These are phyloP conservation scores for Fusarium cyanostomum DNA, from an alignment of 2,329 filamentous ascomycete species.

Conservation along the genomic window DNA sequence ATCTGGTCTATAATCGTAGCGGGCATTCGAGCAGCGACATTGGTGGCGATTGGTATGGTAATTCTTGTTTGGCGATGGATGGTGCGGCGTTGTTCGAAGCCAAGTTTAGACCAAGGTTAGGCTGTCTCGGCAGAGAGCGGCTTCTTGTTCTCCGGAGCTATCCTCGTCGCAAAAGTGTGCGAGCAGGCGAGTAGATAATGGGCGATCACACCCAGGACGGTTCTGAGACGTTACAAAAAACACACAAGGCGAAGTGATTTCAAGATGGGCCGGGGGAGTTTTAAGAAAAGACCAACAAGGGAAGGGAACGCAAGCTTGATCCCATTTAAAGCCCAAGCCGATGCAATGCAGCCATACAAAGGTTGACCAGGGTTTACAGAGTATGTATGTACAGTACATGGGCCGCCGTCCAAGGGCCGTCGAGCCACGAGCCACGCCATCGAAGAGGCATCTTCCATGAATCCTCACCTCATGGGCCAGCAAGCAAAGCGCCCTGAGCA, in stretches of 20 bases:
- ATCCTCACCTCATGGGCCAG: slow-evolving; percentile 17
- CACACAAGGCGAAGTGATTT: slow-evolving; percentile 19
- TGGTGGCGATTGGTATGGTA: slow-evolving; percentile 34
- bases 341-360: slow-evolving; percentile 32
- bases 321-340: slow-evolving; percentile 27
- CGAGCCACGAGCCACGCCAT: slow-evolving; percentile 37
- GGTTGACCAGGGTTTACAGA: slow-evolving; percentile 10
- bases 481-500: slow-evolving; percentile 34
- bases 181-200: slow-evolving; percentile 4
- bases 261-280: slow-evolving; percentile 32
- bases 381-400: too few species aligned
- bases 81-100: slow-evolving; percentile 12
- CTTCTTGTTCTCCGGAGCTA: slow-evolving; percentile 26
- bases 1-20: slow-evolving; percentile 33
- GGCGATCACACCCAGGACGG: slow-evolving; percentile 34
- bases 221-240: slow-evolving; percentile 33
- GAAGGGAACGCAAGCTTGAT: slow-evolving; percentile 23
- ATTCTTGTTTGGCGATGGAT: slow-evolving; percentile 3
- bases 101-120: not conserved
- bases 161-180: slow-evolving; percentile 32
- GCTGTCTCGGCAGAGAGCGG: slow-evolving; percentile 41
- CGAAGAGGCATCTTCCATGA: slow-evolving; percentile 11
- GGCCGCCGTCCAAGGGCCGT: slow-evolving; percentile 11
- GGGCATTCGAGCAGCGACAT: slow-evolving; percentile 63
- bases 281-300: slow-evolving; percentile 35